Percentiles rank a stretch among this genome's conserved stretches.
phyloP scores from a whole-genome alignment of 495 filamentous ascomycete genomes.

The Hypomontagnella submonticulosa region DNA sequence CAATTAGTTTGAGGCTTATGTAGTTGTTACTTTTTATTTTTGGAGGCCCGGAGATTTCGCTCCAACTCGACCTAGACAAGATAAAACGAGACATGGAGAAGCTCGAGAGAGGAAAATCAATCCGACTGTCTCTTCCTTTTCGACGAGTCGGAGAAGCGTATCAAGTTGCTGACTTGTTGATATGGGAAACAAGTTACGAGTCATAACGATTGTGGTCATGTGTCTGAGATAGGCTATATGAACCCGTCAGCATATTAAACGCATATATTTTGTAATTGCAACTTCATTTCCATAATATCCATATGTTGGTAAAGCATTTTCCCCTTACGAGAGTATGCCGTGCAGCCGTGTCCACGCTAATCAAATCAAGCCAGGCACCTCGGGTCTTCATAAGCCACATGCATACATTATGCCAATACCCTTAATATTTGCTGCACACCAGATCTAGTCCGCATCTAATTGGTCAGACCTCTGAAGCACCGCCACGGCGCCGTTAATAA shows the following conservation, averaged over 20 bases:
- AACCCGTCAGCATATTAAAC: too few species aligned
- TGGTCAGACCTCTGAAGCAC: constrained; percentile 21
- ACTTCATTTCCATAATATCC: neutral
- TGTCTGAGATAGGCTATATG: constrained; percentile 5
- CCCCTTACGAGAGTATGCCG: too few species aligned
- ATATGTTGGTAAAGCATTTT: too few species aligned
- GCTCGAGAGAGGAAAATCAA: constrained; percentile 2
- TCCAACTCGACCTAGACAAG: constrained; percentile 3
- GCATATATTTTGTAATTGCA: neutral
- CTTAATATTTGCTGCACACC: constrained; percentile 24
- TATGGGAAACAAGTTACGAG: constrained; percentile 1
- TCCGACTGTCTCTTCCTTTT: neutral
- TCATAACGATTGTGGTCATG: constrained; percentile 6
- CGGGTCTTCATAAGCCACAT: constrained; percentile 5
- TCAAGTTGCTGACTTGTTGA: neutral
- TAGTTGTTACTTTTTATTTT: constrained; percentile 6
- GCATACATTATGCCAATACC: constrained; percentile 26
- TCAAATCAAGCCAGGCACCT: constrained; percentile 6
- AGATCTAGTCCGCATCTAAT: constrained; percentile 1
- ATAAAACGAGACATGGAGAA: constrained; percentile 20
- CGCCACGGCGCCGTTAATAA: constrained; percentile 18
- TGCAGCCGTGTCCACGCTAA: neutral
- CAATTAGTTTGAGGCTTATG: constrained; percentile 6
- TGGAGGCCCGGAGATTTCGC: constrained; percentile 4
- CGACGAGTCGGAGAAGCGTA: neutral